Evolutionary conservation across 1,284 basidiomycete species (phyloP).

Genomic region (Naganishia liquefaciens): DNA sequence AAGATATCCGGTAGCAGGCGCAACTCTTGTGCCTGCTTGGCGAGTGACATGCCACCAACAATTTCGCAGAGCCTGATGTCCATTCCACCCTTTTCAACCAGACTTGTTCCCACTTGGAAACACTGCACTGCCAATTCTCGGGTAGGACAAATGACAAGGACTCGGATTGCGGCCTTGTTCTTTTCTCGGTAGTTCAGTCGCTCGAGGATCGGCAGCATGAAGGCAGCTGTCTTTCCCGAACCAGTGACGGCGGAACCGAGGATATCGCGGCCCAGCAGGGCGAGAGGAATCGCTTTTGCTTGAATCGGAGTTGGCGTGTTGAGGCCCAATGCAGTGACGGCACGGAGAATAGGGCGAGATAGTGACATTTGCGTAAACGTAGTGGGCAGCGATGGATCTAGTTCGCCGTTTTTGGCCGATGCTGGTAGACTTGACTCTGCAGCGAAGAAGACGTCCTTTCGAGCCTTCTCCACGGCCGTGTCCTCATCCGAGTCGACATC

Average conservation of each 20-base stretch:
- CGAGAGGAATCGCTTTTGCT: slow-evolving; percentile 85
- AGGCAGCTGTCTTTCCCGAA: slow-evolving; percentile 95
- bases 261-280: slow-evolving; percentile 89
- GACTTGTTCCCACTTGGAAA: slow-evolving; percentile 81
- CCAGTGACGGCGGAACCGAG: slow-evolving; percentile 94
- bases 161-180: slow-evolving; percentile 86
- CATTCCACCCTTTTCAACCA: slow-evolving; percentile 71
- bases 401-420: slow-evolving; percentile 54
- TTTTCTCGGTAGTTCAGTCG: slow-evolving; percentile 85
- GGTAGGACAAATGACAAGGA: slow-evolving; percentile 88
- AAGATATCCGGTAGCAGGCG: slow-evolving; percentile 86
- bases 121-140: slow-evolving; percentile 94
- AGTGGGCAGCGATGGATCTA: slow-evolving; percentile 42
- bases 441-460: slow-evolving; percentile 84
- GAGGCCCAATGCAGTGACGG: slow-evolving; percentile 78
- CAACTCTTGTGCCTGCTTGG: slow-evolving; percentile 81
- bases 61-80: slow-evolving; percentile 85
- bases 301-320: slow-evolving; percentile 92
- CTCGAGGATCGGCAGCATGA: slow-evolving; percentile 90
- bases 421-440: slow-evolving; percentile 57
- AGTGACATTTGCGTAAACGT: slow-evolving; percentile 86
- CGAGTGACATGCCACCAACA: slow-evolving; percentile 90
- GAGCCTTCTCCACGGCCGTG: slow-evolving; percentile 69
- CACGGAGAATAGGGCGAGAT: slow-evolving; percentile 83
- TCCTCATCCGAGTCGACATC: slow-evolving; percentile 62